Base-by-base conservation (phyloP, 768 basidiomycete species). In the Termitomyces sp. region DNA sequence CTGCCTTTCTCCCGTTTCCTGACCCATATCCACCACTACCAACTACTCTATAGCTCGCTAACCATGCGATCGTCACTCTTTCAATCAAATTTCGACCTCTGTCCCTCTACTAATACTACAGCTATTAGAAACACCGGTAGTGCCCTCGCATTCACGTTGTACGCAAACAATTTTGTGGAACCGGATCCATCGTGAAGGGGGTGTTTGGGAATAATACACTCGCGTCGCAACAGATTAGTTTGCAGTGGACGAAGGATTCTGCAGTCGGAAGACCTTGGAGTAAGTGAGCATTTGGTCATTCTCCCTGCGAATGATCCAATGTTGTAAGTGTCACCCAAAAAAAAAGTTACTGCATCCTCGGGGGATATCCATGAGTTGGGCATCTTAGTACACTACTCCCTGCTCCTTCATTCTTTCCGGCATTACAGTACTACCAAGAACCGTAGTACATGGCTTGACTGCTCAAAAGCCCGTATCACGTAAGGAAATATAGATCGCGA, bases 351-450 rank as follows among this genome's bases (percentile, higher is more conserved):
- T 5, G 76, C 84, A 1, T 82, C 83, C 2, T 78, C 79, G 20
- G 82, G 82, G 1, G 73, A 84, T 64, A 75, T 75, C 33, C 82
- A 85, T 59, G 79, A 86, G 85, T 66, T 87, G 83, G 82, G 82
- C 85, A 14, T 86, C 87, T 40, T 88, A 87, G 86, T 86, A 68
- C 46, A 82, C 68, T 13, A 36, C 43, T 32, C n/a, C n/a, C 39
- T 18, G 46, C 39, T 43, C 48, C 30, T 2, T 30, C 5, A 6
- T 37, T 49, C 48, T 5, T 56, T 32, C 49, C 12, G 50, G 30
- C 45, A 2, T 22, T 45, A 36, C 43, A n/a, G n/a, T 37, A 0
- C 36, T 49, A 5, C 44, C 27, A 33, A 24, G 33, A 26, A 34
- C 18, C 30, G 0, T 57, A 85, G 84, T 59, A 81, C 75, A 68